Percentiles rank a stretch among this genome's conserved stretches.
Conservation (phyloP, 768 basidiomycete species). For the Sistotremastrum niveocremeum region DNA sequence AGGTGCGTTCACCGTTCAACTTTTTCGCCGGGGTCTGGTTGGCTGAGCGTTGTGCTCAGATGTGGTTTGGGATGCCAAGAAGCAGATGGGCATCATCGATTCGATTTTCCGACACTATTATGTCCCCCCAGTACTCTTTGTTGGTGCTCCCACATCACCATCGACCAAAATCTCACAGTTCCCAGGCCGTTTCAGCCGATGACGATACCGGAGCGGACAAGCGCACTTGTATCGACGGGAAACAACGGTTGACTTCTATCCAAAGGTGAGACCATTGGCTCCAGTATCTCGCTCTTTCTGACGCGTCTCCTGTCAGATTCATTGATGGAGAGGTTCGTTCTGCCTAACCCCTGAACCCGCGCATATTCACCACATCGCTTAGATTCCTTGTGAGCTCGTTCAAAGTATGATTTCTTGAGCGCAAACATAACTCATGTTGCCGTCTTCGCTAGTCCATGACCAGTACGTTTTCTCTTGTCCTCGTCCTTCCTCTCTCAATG, state of each 20-base stretch:
- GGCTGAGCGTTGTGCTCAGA: slow-evolving; percentile 22
- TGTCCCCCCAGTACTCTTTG: slow-evolving; percentile 68
- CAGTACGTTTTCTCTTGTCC: slow-evolving; percentile 24
- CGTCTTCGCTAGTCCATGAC: slow-evolving; percentile 24
- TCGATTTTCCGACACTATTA: slow-evolving; percentile 60
- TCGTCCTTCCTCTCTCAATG: neutral
- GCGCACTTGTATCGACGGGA: slow-evolving; percentile 62
- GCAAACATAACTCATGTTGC: slow-evolving; percentile 1
- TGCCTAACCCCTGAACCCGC: neutral
- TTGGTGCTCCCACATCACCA: slow-evolving; percentile 18
- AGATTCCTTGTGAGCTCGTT: slow-evolving; percentile 47
- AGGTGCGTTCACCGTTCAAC: slow-evolving; percentile 23
- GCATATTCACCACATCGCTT: slow-evolving; percentile 2
- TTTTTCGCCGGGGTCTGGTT: neutral
- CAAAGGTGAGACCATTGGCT: slow-evolving; percentile 31
- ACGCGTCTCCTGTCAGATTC: slow-evolving; percentile 29
- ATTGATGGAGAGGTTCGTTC: slow-evolving; percentile 52
- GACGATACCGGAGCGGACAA: slow-evolving; percentile 49
- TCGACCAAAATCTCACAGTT: neutral
- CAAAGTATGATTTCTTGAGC: neutral
- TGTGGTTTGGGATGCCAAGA: slow-evolving; percentile 67
- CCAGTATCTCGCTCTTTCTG: neutral
- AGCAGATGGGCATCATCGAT: slow-evolving; percentile 66
- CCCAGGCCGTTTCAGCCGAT: slow-evolving; percentile 30
- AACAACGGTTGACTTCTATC: slow-evolving; percentile 66